Evolutionary conservation across 1,284 basidiomycete species (phyloP), one percentile per base, ranked within the genome.

Genomic region (Heterobasidion occidentale): DNA sequence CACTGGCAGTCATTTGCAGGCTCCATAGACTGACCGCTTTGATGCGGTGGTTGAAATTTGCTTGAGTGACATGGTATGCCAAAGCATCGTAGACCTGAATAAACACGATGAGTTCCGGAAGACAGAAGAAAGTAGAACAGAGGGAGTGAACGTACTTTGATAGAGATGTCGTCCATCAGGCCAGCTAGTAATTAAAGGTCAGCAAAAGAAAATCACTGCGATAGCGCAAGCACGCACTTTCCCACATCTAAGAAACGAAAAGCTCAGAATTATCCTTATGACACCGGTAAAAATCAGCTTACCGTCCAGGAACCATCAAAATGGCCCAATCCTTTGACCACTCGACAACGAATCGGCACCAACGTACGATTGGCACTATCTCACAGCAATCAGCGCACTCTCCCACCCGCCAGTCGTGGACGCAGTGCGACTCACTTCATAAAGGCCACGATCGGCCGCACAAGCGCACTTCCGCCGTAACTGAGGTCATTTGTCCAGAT

Each of bases 371-470:
- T 95, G 1, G 90, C 88, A 68, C 92, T 94, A 45, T 9, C 60
- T 6, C 36, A 53, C 35, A 50, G 27, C 34, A 49, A 51, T 70
- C 47, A 68, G 61, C 48, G 55, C 27, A 27, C 27, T 27, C 6
- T 27, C 27, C 27, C 5, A 27, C 27, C 27, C 27, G 4, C 27
- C 27, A 5, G 27, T 6, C 27, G 27, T 27, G 27, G 3, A 27
- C 46, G 33, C 14, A 54, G 42, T 36, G 15, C 34, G 1, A 75
- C 87, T 61, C 64, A 94, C 91, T 97, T 97, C 84, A 99, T 97
- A 68, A 99, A 99, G 0, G 94, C 95, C 6, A 99, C 97, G 61
- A 99, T 98, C 4, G 97, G 96, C 58, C 97, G 75, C 46, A 98
- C 90, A 36, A 99, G 76, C n/a, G 96, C 97, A 67, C 90, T 93